Percentiles rank a stretch among this genome's conserved stretches.
phyloP scores from a whole-genome alignment of 208 protist species.

The Wallacemonas sp. region DNA sequence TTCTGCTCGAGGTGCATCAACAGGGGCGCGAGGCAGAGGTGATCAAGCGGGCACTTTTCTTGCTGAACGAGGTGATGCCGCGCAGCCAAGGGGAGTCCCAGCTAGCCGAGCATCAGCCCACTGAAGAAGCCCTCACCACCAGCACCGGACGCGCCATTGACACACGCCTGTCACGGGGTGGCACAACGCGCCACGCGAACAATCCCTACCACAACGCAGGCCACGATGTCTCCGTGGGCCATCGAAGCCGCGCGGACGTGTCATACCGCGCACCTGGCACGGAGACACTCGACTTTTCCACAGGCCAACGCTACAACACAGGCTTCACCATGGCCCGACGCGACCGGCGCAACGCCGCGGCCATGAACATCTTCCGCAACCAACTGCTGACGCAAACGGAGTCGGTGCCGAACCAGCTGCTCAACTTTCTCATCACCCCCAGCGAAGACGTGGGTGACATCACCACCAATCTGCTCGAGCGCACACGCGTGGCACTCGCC shows the following conservation, averaged over 20 bases:
- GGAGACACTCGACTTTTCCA: slow-evolving; percentile 39
- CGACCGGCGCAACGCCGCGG: background rate
- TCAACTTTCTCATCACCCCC: slow-evolving; percentile 68
- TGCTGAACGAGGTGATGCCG: slow-evolving; percentile 71
- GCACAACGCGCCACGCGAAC: slow-evolving; percentile 10
- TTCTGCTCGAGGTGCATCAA: slow-evolving; percentile 85
- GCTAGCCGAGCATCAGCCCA: slow-evolving; percentile 66
- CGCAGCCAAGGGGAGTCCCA: slow-evolving; percentile 48
- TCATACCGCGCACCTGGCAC: slow-evolving; percentile 6
- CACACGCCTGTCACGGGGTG: slow-evolving; percentile 6
- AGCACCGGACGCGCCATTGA: background rate
- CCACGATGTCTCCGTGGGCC: slow-evolving; percentile 10
- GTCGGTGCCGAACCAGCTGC: slow-evolving; percentile 47
- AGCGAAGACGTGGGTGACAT: slow-evolving; percentile 39
- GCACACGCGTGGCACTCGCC: slow-evolving; percentile 44
- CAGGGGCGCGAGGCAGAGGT: slow-evolving; percentile 64
- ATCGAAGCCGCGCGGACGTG: slow-evolving; percentile 30
- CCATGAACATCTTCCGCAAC: slow-evolving; percentile 41
- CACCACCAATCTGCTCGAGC: slow-evolving; percentile 33
- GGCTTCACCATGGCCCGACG: background rate
- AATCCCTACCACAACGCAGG: no score
- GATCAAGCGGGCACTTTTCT: slow-evolving; percentile 64
- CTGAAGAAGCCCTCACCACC: slow-evolving; percentile 59
- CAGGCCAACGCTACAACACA: slow-evolving; percentile 18
- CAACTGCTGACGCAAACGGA: slow-evolving; percentile 39